Evolutionary conservation across 192 early-diverging fungal genomes (phyloP).

Genomic region (Lunasporangiospora selenospora): DNA sequence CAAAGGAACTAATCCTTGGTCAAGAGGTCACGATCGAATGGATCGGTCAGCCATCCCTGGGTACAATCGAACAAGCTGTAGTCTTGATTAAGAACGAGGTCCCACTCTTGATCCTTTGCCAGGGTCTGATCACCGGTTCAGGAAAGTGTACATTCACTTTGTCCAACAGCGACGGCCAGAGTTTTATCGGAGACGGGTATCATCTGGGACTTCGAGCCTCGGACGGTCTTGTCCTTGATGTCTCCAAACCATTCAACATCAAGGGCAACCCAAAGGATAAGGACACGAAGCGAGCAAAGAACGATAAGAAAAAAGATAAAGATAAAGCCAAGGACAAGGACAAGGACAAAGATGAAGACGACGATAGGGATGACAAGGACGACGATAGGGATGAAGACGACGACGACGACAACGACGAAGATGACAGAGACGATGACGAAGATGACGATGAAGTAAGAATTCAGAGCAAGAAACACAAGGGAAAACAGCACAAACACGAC

Average conservation of each 20-base stretch:
- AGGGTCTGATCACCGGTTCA: slow-evolving; percentile 16
- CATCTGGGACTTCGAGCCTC: slow-evolving; percentile 2
- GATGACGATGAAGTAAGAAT: background rate
- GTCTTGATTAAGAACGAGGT: slow-evolving; percentile 16
- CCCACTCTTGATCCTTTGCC: slow-evolving; percentile 8
- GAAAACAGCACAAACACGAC: background rate
- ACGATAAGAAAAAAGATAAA: slow-evolving; percentile 2
- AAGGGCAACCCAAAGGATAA: background rate
- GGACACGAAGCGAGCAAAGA: background rate
- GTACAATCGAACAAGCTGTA: slow-evolving; percentile 11
- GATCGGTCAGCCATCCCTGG: slow-evolving; percentile 17
- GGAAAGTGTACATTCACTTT: slow-evolving; percentile 30
- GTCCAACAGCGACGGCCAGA: background rate
- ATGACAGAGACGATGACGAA: background rate
- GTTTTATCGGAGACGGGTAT: slow-evolving; percentile 7
- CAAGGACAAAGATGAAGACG: background rate
- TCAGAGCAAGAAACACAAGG: background rate
- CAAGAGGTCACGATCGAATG: slow-evolving; percentile 24
- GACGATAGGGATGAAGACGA: background rate
- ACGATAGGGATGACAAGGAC: background rate
- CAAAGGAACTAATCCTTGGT: slow-evolving; percentile 3
- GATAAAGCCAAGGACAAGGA: background rate
- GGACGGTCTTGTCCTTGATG: slow-evolving; percentile 14
- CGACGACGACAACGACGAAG: background rate
- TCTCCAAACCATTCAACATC: slow-evolving; percentile 11